Base-by-base conservation (phyloP, 305 asterid species). In the Stenogyne calaminthoides region DNA sequence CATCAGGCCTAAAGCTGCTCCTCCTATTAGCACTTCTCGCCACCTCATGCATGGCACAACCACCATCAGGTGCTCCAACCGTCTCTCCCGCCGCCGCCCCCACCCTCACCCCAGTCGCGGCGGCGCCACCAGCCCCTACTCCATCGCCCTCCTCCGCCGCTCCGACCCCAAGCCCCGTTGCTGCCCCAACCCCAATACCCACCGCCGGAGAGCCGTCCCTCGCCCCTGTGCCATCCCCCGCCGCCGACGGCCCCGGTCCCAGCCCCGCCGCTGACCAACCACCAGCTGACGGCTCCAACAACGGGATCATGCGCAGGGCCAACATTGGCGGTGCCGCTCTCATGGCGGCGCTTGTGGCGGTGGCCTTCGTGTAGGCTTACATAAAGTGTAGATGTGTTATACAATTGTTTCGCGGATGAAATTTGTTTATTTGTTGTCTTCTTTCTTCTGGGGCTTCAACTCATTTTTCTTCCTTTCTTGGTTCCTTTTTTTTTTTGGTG, bases 21-120 rank as follows among this genome's bases (percentile, higher is more conserved):
- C 14, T 84, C 69, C 77, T 87, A 42, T 11, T 87, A 20, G 84
- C 89, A 3, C 78, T 86, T 15, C 9, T 84, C 0, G 76, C 85
- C 80, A 80, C 86, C 65, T 73, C 88, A 18, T 87, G 91, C 78
- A 67, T 72, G 78, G 91, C 87, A 5, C 91, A 87, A 69, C 69
- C 88, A 22, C 91, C 91, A 6, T 19, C 79, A 0, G 84, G 88
- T 1, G 74, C 91, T 15, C 89, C 91, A 4, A 77, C 75, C 3
- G 82, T 82, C 59, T 84, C 89, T 2, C 91, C 89, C 58, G 36
- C 81, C 59, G 86, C 87, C 75, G n/a, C 84, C 11, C 87, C 89
- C 0, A 42, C 83, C 2, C 71, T n/a, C n/a, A n/a, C n/a, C n/a
- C n/a, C 85, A 14, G 71, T 46, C 14, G 86, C 87, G 6, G 76